Conservation (phyloP, 192 early-diverging fungal genomes). For the Backusella tuberculispora region DNA sequence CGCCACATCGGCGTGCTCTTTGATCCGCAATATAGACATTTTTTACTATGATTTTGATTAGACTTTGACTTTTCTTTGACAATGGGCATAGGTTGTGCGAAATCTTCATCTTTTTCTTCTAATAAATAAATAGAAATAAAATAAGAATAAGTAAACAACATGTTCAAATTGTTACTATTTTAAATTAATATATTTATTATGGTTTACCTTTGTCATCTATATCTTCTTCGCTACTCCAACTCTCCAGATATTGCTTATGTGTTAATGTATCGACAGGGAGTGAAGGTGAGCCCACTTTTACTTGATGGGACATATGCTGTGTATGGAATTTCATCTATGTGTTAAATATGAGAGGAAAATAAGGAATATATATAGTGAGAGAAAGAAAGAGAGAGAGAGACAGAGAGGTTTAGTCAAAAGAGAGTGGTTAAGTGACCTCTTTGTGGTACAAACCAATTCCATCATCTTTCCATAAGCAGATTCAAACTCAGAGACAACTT, state of each 20-base stretch:
- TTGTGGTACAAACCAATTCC: constrained; percentile 26
- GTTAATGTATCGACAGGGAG: neutral
- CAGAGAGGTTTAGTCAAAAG: constrained; percentile 7
- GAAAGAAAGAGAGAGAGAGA: neutral
- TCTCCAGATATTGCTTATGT: constrained; percentile 11
- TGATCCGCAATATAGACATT: constrained; percentile 67
- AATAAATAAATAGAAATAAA: neutral
- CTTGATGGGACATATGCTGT: neutral
- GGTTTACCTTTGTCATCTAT: constrained; percentile 3
- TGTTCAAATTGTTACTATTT: neutral
- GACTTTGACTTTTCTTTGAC: neutral
- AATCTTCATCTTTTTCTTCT: neutral
- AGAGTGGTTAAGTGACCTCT: neutral
- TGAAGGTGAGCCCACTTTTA: neutral
- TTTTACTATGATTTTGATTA: constrained; percentile 41
- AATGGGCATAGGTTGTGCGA: neutral
- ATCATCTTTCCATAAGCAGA: constrained; percentile 33
- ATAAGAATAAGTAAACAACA: no score
- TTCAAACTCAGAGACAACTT: constrained; percentile 30
- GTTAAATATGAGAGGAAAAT: neutral
- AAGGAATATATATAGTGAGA: neutral
- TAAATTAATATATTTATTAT: neutral
- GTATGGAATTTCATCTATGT: constrained; percentile 11
- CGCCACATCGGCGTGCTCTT: constrained; percentile 81
- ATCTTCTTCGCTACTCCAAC: constrained; percentile 24